Evolutionary conservation across 805 yeast genomes (phyloP).

Genomic region (Hagleromyces aurorensis): DNA sequence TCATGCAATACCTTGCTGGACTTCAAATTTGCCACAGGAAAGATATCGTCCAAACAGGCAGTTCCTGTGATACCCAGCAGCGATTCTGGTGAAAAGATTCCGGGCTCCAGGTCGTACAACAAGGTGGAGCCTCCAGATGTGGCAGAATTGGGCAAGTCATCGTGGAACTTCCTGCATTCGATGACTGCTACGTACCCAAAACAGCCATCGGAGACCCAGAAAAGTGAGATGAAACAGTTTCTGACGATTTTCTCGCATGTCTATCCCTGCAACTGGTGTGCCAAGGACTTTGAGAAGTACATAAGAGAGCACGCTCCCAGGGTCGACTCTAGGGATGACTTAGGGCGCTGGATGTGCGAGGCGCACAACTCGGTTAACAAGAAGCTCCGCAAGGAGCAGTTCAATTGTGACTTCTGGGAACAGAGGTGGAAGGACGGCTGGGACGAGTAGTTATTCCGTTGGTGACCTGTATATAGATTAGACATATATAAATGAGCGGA

Average conservation of each 20-base stretch:
- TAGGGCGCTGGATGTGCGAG: slow-evolving; percentile 87
- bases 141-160: slow-evolving; percentile 65
- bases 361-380: slow-evolving; percentile 93
- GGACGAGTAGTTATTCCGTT: slow-evolving; percentile 35
- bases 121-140: slow-evolving; percentile 83
- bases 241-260: slow-evolving; percentile 62
- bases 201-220: slow-evolving; percentile 51
- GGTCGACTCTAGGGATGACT: slow-evolving; percentile 60
- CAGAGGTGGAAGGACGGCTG: slow-evolving; percentile 94
- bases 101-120: slow-evolving; percentile 28
- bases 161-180: slow-evolving; percentile 90
- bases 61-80: slow-evolving; percentile 15
- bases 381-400: slow-evolving; percentile 76
- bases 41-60: slow-evolving; percentile 8
- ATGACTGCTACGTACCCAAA: slow-evolving; percentile 86
- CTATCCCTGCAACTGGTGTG: slow-evolving; percentile 94
- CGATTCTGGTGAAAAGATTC: slow-evolving; percentile 14
- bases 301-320: slow-evolving; percentile 46
- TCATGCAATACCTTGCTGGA: slow-evolving; percentile 78
- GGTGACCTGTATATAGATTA: slow-evolving; percentile 4
- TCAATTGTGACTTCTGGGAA: slow-evolving; percentile 86
- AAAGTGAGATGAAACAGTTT: slow-evolving; percentile 64
- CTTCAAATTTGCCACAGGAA: slow-evolving; percentile 55
- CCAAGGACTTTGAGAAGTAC: slow-evolving; percentile 68
- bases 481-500: neutral